Conservation (phyloP, 441 rosid genomes). For the Adansonia grandidieri region DNA sequence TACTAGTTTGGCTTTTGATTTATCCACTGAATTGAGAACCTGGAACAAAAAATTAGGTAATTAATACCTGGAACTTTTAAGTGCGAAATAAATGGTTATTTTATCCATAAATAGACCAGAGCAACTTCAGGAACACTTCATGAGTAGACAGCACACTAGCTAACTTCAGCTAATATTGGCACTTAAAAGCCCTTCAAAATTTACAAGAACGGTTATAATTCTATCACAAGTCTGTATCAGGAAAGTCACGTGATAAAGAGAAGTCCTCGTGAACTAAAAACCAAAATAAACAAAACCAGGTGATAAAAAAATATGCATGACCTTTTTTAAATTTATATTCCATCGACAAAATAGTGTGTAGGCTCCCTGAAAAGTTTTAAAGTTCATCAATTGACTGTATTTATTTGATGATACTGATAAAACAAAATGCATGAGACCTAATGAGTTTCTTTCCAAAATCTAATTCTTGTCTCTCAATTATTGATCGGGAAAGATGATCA, state of each 20-base stretch:
- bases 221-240: neutral
- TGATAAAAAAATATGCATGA: neutral
- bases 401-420: no score
- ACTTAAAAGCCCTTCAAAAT: neutral
- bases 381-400: neutral
- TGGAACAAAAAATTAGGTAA: constrained; percentile 28
- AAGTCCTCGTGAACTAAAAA: neutral
- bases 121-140: neutral
- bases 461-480: neutral
- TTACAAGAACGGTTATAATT: neutral
- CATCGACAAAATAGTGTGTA: neutral
- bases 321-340: neutral
- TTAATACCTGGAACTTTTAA: neutral
- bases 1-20: constrained; percentile 49
- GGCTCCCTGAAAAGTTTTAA: neutral
- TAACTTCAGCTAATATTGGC: neutral
- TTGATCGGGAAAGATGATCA: neutral
- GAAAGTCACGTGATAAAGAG: neutral
- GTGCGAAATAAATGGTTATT: neutral
- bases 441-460: constrained; percentile 1
- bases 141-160: neutral
- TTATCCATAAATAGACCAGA: neutral
- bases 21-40: constrained; percentile 43
- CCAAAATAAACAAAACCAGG: neutral
- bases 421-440: neutral